Evolutionary conservation across 495 filamentous ascomycete genomes (phyloP).

Genomic region (Usnea hakonensis): DNA sequence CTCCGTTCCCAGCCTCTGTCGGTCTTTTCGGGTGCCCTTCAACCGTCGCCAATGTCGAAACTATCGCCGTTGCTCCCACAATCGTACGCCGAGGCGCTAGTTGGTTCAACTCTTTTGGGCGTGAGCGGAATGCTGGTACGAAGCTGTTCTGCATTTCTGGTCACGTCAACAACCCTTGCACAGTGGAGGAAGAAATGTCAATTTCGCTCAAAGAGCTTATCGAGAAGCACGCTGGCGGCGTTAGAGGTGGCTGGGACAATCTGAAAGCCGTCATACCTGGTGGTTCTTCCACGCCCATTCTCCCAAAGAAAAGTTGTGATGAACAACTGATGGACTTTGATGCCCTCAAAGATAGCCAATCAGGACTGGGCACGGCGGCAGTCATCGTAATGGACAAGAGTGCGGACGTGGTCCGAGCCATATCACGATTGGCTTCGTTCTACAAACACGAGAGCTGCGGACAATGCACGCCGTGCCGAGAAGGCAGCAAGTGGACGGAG

Average conservation of each 20-base stretch:
- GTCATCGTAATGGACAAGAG: slow-evolving; percentile 99
- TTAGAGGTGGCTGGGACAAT: slow-evolving; percentile 96
- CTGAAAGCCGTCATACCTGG: slow-evolving; percentile 90
- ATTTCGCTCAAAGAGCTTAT: slow-evolving; percentile 92
- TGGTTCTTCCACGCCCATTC: slow-evolving; percentile 90
- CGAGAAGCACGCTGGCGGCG: slow-evolving; percentile 94
- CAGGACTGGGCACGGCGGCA: slow-evolving; percentile 93
- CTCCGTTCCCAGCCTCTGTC: slow-evolving; percentile 93
- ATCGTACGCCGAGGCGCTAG: slow-evolving; percentile 85
- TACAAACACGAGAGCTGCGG: slow-evolving; percentile 98
- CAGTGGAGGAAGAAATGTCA: slow-evolving; percentile 98
- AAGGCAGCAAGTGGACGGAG: slow-evolving; percentile 95
- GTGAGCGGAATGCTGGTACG: slow-evolving; percentile 90
- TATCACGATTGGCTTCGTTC: slow-evolving; percentile 87
- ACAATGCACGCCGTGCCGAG: slow-evolving; percentile 96
- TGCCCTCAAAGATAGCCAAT: slow-evolving; percentile 93
- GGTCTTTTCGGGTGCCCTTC: slow-evolving; percentile 97
- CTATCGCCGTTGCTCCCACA: slow-evolving; percentile 87
- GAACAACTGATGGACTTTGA: slow-evolving; percentile 99
- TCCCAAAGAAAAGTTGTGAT: slow-evolving; percentile 80
- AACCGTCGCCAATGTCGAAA: slow-evolving; percentile 97
- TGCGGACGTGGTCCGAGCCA: slow-evolving; percentile 88
- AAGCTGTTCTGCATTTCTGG: slow-evolving; percentile 99
- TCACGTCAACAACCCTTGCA: slow-evolving; percentile 96
- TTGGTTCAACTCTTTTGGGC: slow-evolving; percentile 91